These are phyloP conservation scores for Moesziomyces aphidis DNA, from an alignment of 1,284 basidiomycete genomes.

Conservation along the genomic window DNA sequence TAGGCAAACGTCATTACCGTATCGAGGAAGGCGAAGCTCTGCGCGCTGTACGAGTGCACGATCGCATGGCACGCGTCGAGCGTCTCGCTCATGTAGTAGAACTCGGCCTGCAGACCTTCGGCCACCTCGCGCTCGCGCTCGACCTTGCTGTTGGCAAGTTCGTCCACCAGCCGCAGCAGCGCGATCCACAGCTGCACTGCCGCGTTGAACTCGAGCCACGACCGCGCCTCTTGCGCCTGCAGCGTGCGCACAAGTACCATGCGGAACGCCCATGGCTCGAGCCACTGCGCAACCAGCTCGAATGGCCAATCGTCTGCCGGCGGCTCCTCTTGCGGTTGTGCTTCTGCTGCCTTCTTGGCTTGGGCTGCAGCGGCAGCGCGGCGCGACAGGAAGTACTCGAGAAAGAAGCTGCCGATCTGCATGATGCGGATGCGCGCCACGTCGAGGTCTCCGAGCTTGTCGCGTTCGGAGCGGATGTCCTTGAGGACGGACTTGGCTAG, in stretches of 20 bases:
- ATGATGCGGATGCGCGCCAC: constrained; percentile 61
- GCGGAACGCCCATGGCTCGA: constrained; percentile 64
- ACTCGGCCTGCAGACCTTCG: constrained; percentile 61
- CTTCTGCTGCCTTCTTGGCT: constrained; percentile 9
- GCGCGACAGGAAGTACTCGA: constrained; percentile 64
- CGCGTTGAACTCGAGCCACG: constrained; percentile 65
- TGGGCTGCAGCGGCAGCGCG: constrained; percentile 25
- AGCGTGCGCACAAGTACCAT: constrained; percentile 59
- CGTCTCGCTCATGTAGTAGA: constrained; percentile 64
- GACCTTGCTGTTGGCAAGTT: constrained; percentile 52
- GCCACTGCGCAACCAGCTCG: constrained; percentile 55
- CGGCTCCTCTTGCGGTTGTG: constrained; percentile 9
- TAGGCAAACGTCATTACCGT: constrained; percentile 60
- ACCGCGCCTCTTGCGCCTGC: constrained; percentile 49
- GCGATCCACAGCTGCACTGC: constrained; percentile 63
- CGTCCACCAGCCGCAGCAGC: constrained; percentile 61
- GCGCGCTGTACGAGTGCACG: constrained; percentile 55
- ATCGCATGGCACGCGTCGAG: constrained; percentile 59
- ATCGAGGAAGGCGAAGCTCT: constrained; percentile 64
- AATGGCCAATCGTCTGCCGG: constrained; percentile 48
- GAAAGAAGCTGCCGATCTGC: constrained; percentile 62
- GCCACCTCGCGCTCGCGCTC: constrained; percentile 53
- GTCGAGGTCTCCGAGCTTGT: constrained; percentile 64
- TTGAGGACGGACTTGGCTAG: constrained; percentile 56
- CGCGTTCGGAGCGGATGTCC: constrained; percentile 65